These are phyloP conservation scores for Hymenoscyphus fructigenus DNA, from an alignment of 2,329 filamentous ascomycete genomes.

Conservation along the genomic window DNA sequence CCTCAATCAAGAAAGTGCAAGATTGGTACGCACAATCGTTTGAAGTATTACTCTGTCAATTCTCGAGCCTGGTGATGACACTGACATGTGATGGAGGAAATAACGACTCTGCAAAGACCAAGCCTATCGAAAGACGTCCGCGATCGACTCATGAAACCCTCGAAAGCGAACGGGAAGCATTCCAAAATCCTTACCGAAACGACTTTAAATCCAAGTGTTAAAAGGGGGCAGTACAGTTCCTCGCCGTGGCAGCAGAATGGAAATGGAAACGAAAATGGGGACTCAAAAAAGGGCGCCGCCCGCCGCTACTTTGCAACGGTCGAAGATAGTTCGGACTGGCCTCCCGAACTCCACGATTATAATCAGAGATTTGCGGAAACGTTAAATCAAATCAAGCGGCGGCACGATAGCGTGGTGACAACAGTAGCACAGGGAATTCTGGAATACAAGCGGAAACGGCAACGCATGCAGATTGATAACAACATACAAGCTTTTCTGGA, in stretches of 20 bases:
- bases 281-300: slow-evolving; percentile 52
- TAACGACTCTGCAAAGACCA: slow-evolving; percentile 81
- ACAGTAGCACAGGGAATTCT: slow-evolving; percentile 97
- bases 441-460: slow-evolving; percentile 94
- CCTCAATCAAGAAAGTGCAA: slow-evolving; percentile 89
- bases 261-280: slow-evolving; percentile 48
- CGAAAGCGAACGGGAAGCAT: slow-evolving; percentile 52
- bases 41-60: slow-evolving; percentile 61
- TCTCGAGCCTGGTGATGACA: slow-evolving; percentile 6
- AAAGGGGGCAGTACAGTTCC: slow-evolving; percentile 75
- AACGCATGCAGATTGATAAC: slow-evolving; percentile 97
- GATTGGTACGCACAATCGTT: slow-evolving; percentile 99
- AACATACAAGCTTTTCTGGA: slow-evolving; percentile 97
- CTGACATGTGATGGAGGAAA: slow-evolving; percentile 64
- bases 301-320: slow-evolving; percentile 89
- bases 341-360: slow-evolving; percentile 89
- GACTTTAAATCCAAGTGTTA: slow-evolving; percentile 86
- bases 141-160: slow-evolving; percentile 72
- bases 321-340: slow-evolving; percentile 87
- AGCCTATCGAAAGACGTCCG: slow-evolving; percentile 72
- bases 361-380: slow-evolving; percentile 88
- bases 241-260: slow-evolving; percentile 44
- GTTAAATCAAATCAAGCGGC: slow-evolving; percentile 88
- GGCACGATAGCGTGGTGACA: slow-evolving; percentile 95
- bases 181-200: slow-evolving; percentile 74